Percentiles rank a stretch among this genome's conserved stretches.
Evolutionary conservation across 164 flowering plant genomes (phyloP).

Genomic region (Kingdonia uniflora): DNA sequence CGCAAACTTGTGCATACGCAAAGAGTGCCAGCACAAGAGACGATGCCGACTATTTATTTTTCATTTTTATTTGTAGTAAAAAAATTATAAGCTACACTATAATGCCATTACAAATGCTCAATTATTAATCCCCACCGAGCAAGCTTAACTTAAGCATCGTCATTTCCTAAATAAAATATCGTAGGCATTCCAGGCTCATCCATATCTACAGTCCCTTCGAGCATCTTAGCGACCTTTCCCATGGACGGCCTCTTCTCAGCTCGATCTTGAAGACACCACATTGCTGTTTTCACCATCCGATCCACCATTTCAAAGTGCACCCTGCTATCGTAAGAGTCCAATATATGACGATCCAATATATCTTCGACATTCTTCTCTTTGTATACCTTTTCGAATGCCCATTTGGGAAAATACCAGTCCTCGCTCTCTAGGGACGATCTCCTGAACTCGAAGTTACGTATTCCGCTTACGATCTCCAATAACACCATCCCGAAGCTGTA

Average conservation of each 20-base stretch:
- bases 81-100: no score
- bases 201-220: conserved; percentile 76
- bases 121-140: no score
- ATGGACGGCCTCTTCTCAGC: conserved; percentile 72
- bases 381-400: conserved; percentile 67
- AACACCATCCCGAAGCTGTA: conserved; percentile 83
- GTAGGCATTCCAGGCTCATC: conserved; percentile 55
- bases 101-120: no score
- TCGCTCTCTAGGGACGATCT: conserved; percentile 38
- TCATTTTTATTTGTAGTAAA: no score
- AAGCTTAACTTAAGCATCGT: neutral
- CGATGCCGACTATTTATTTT: no score
- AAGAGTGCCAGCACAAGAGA: no score
- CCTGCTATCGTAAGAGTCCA: conserved; percentile 30
- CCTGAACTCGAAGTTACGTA: conserved; percentile 35
- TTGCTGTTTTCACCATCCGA: conserved; percentile 78
- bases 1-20: no score
- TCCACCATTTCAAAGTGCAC: conserved; percentile 39
- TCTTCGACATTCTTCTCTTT: conserved; percentile 64
- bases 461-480: conserved; percentile 68
- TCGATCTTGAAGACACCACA: conserved; percentile 75
- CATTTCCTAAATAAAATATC: conserved; percentile 39
- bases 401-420: conserved; percentile 62
- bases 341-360: conserved; percentile 44
- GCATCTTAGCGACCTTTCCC: conserved; percentile 90